phyloP scores from a whole-genome alignment of 306 rosid species.

The Canavalia gladiata region DNA sequence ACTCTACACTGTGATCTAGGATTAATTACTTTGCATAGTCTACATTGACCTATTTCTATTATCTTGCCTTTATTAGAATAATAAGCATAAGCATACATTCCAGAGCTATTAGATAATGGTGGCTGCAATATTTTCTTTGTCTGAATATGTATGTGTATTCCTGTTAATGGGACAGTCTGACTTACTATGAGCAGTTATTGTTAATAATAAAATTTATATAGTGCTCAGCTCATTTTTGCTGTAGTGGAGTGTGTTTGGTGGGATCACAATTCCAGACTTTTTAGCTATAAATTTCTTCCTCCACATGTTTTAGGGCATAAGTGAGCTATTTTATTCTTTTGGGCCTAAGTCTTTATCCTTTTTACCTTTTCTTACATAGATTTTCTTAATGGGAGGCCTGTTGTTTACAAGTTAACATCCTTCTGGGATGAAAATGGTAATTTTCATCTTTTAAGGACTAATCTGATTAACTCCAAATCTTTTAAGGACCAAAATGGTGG shows the following conservation, averaged over 20 bases:
- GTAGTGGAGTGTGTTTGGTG: background rate
- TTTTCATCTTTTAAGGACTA: no score
- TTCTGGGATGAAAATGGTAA: no score
- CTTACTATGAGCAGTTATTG: background rate
- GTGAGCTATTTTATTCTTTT: no score
- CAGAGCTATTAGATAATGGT: background rate
- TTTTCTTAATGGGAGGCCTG: no score
- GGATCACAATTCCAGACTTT: background rate
- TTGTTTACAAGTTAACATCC: no score
- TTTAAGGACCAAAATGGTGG: no score
- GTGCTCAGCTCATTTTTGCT: background rate
- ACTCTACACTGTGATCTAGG: background rate
- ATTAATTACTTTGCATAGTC: background rate
- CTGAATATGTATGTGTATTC: background rate
- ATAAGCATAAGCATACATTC: background rate
- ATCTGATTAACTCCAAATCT: no score
- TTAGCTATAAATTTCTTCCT: background rate
- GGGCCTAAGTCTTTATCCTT: background rate
- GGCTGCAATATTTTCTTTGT: background rate
- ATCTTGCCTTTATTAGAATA: background rate
- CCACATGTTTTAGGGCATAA: background rate
- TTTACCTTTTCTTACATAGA: background rate
- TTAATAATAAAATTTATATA: background rate
- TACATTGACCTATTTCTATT: background rate
- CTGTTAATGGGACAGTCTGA: background rate